Evolutionary conservation across 2,329 filamentous ascomycete species (phyloP), one percentile per base, ranked within the genome.

Genomic region (Drechslera avenae): DNA sequence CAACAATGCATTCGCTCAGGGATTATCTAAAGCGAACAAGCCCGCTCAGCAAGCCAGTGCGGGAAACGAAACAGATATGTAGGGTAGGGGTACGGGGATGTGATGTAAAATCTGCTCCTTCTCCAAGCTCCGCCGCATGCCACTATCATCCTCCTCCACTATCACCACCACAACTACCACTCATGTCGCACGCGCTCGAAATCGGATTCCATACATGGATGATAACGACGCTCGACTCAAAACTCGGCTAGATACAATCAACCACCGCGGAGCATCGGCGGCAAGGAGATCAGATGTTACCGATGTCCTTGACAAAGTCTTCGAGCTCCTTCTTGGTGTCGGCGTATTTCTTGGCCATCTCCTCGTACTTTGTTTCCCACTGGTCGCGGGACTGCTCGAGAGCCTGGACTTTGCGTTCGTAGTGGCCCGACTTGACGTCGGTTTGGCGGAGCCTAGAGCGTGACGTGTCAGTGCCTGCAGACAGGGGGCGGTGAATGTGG

Each of bases 341-440:
- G 63, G 80, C 79, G 82, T 95, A 89, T 81, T 97, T 96, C 86
- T 92, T 89, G 68, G 87, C 78, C 88, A 96, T 95, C 77, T 97
- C 93, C 80, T 97, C 94, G 81, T 95, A 97, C 83, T 99, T 97
- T 78, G 83, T 75, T 83, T 97, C 94, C 92, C 92, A 97, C 78
- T 92, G 86, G 78, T 97, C 91, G 70, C 90, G 89, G 75, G 92
- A 86, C 72, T 85, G 82, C 81, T 99, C 94, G 72, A 97, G 87
- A 69, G 94, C 93, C 79, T 97, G 91, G 67, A 97, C 94, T 84
- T 97, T 97, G 80, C 94, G 94, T 83, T 99, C 94, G 79, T 93
- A 97, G 82, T 99, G 93, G 70, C 93, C 94, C 72, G 93, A 92
- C 84, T 97, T 97, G 80, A 97, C 91, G 76, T 99, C 94, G 80